A percentile compares a stretch with the other conserved stretches of the same genome.
Conservation (phyloP, 805 yeast genomes). For the Metschnikowia rubicola region DNA sequence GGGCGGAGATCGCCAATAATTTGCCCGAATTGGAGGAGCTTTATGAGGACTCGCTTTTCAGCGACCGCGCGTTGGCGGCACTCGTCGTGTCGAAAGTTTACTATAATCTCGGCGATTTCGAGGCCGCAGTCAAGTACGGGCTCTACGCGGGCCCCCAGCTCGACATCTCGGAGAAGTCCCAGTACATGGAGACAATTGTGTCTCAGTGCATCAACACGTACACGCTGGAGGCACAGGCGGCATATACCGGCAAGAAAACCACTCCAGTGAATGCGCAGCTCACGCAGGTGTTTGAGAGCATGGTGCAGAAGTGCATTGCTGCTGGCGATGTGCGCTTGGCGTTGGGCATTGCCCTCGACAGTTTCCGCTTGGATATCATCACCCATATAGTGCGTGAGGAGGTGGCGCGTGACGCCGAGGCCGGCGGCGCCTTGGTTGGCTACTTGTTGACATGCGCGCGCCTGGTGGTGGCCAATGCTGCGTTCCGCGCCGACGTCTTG, state of each 20-base stretch:
- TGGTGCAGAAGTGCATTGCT: constrained; percentile 76
- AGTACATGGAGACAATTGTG: constrained; percentile 89
- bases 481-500: constrained; percentile 18
- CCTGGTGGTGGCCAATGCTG: constrained; percentile 37
- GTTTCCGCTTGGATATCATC: constrained; percentile 80
- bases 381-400: constrained; percentile 49
- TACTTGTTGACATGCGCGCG: constrained; percentile 76
- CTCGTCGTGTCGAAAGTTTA: constrained; percentile 84
- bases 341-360: constrained; percentile 86
- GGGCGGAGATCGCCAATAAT: constrained; percentile 96
- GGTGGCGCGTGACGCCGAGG: constrained; percentile 45
- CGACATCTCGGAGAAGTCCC: constrained; percentile 70
- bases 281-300: constrained; percentile 70
- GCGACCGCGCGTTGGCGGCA: constrained; percentile 81
- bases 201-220: constrained; percentile 88
- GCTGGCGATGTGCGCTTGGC: constrained; percentile 76
- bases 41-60: constrained; percentile 78
- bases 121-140: constrained; percentile 84
- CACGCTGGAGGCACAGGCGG: constrained; percentile 57
- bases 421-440: constrained; percentile 53
- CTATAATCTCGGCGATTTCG: constrained; percentile 92
- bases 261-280: constrained; percentile 57
- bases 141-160: constrained; percentile 80
- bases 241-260: constrained; percentile 20
- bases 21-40: constrained; percentile 86